Evolutionary conservation across 2,329 filamentous ascomycete genomes (phyloP), one percentile per base, ranked within the genome.

Genomic region (Herpomyces periplanetae): DNA sequence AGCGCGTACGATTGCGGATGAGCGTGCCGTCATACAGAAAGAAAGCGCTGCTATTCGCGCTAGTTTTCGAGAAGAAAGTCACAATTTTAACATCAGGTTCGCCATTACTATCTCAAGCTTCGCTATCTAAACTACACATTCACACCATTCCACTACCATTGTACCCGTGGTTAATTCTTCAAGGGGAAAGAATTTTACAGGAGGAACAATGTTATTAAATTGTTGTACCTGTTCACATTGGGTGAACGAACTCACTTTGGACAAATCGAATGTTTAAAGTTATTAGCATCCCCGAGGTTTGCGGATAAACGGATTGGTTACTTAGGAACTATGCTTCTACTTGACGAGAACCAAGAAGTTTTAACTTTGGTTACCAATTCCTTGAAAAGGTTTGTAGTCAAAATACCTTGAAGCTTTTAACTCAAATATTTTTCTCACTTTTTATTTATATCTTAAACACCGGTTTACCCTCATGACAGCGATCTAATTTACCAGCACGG

Each of bases 321-420:
- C 35, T 45, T 96, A 28, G 80, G 80, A 10, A 96, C 80, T 8
- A 96, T 88, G 57, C 43, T 96, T 35, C 42, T 96, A 27, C 47
- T 96, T 25, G 80, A 96, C 37, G 80, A 96, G 47, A 96, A 96
- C 32, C 80, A 96, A 38, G 84, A 96, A 40, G 84, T 96, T 9
- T 40, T 96, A 33, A 96, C 80, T 2, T 45, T 96, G 24, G 84
- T 96, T 23, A 96, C 80, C 13, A 96, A 96, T 40, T 96, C 80
- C 5, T 43, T 96, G 27, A 80, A 91, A 40, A 96, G 91, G 73
- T 87, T 49, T 24, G 47, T 33, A n/a, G 13, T 11, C 5, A 6
- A 8, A 8, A 11, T 8, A 13, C 6, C 15, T 13, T n/a, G 11
- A 5, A 24, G 20, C 14, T 17, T 9, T 6, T 8, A 5, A 11